Evolutionary conservation across 2,329 filamentous ascomycete species (phyloP).

Genomic region (Thermoascus crustaceus): DNA sequence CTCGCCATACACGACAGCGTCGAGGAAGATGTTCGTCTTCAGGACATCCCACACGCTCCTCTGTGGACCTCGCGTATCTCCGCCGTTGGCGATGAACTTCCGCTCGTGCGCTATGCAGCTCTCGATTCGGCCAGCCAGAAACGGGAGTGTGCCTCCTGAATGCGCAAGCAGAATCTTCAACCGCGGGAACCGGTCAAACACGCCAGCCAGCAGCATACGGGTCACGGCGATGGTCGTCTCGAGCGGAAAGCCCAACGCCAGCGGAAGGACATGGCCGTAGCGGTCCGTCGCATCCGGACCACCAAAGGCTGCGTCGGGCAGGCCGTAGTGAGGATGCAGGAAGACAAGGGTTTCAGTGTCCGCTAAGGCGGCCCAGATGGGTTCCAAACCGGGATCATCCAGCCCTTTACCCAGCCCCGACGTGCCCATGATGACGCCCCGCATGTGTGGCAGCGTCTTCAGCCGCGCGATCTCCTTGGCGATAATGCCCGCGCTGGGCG

Average conservation of each 20-base stretch:
- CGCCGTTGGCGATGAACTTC: conserved; percentile 59
- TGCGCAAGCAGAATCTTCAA: conserved; percentile 75
- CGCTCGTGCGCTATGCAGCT: conserved; percentile 79
- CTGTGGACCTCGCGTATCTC: conserved; percentile 50
- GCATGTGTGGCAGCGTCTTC: conserved; percentile 55
- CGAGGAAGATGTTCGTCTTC: conserved; percentile 73
- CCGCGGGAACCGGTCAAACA: conserved; percentile 66
- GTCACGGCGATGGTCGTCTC: conserved; percentile 88
- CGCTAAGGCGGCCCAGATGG: conserved; percentile 63
- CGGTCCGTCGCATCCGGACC: conserved; percentile 59
- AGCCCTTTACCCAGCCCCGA: conserved; percentile 70
- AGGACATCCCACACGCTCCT: conserved; percentile 56
- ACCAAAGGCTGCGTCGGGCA: conserved; percentile 73
- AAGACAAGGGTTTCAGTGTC: conserved; percentile 62
- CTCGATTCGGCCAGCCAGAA: conserved; percentile 80
- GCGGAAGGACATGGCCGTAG: conserved; percentile 79
- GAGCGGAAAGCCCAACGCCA: conserved; percentile 81
- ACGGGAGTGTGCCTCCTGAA: conserved; percentile 80
- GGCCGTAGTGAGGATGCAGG: conserved; percentile 84
- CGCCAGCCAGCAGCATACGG: conserved; percentile 76
- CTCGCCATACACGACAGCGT: conserved; percentile 54
- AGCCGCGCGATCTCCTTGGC: conserved; percentile 56
- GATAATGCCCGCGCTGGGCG: conserved; percentile 53
- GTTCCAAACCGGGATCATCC: conserved; percentile 66
- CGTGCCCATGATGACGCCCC: conserved; percentile 84